These are phyloP conservation scores for Passiflora organensis DNA, from an alignment of 345 rosid species.

Conservation along the genomic window DNA sequence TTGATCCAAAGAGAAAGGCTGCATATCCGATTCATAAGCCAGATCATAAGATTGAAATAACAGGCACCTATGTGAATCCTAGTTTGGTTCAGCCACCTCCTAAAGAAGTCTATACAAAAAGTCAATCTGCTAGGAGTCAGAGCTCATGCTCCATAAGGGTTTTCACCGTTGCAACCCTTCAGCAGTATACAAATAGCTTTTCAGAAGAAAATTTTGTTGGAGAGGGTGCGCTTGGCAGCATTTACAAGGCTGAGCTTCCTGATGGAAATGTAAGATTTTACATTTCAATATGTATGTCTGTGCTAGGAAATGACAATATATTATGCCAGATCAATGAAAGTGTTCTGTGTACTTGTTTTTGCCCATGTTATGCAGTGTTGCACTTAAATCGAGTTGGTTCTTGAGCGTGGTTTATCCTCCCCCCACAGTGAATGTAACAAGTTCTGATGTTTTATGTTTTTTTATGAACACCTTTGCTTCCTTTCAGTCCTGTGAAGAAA, in stretches of 20 bases:
- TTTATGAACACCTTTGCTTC: background rate
- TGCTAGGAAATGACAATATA: background rate
- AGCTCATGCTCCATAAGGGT: slow-evolving; percentile 34
- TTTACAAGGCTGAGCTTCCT: slow-evolving; percentile 74
- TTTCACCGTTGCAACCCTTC: slow-evolving; percentile 75
- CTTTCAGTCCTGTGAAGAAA: background rate
- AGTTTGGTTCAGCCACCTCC: slow-evolving; percentile 37
- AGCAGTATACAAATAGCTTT: slow-evolving; percentile 72
- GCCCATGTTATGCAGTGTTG: background rate
- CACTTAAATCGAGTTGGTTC: background rate
- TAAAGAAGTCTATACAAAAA: slow-evolving; percentile 13
- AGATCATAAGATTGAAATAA: slow-evolving; percentile 17
- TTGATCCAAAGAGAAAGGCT: slow-evolving; percentile 24
- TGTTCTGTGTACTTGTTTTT: background rate
- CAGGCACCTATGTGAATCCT: slow-evolving; percentile 11
- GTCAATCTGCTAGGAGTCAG: slow-evolving; percentile 28
- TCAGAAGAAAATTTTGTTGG: slow-evolving; percentile 72
- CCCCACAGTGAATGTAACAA: background rate
- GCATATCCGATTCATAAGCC: slow-evolving; percentile 27
- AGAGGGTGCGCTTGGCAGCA: slow-evolving; percentile 67
- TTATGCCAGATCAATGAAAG: background rate
- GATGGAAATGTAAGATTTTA: slow-evolving; percentile 53
- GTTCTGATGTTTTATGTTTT: background rate
- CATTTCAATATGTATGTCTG: slow-evolving; percentile 1
- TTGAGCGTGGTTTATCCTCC: background rate